phyloP scores from a whole-genome alignment of 768 basidiomycete species.

The Boletus reticuloceps region DNA sequence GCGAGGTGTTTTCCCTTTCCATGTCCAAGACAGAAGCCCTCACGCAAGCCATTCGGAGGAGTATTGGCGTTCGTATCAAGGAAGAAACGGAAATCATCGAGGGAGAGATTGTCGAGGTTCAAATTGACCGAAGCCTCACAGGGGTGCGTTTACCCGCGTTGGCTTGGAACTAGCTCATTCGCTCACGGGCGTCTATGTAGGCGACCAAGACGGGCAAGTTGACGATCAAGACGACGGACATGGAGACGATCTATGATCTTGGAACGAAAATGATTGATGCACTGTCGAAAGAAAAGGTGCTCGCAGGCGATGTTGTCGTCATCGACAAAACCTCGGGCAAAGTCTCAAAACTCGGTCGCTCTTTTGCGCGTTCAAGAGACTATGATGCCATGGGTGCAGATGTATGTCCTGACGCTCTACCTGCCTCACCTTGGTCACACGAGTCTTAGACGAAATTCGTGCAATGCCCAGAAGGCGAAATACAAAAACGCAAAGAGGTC shows the following conservation, averaged over 20 bases:
- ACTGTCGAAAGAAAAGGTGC: conserved; percentile 93
- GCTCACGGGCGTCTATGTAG: conserved; percentile 37
- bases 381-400: conserved; percentile 99
- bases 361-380: conserved; percentile 94
- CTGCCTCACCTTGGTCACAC: background rate
- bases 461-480: conserved; percentile 96
- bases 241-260: conserved; percentile 99
- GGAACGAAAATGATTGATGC: conserved; percentile 99
- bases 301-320: conserved; percentile 90
- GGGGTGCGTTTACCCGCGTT: conserved; percentile 54
- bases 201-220: conserved; percentile 97
- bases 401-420: conserved; percentile 46
- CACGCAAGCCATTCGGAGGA: conserved; percentile 92
- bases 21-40: conserved; percentile 99
- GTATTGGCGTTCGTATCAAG: conserved; percentile 96
- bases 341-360: conserved; percentile 93
- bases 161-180: background rate
- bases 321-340: conserved; percentile 98
- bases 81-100: conserved; percentile 98
- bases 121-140: conserved; percentile 94
- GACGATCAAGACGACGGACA: conserved; percentile 97
- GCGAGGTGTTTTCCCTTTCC: conserved; percentile 96
- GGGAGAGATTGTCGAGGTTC: conserved; percentile 98
- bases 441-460: conserved; percentile 89
- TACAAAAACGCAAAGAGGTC: conserved; percentile 96